These are phyloP conservation scores for Aspergillus affinis DNA, from an alignment of 495 filamentous ascomycete genomes.

Conservation along the genomic window DNA sequence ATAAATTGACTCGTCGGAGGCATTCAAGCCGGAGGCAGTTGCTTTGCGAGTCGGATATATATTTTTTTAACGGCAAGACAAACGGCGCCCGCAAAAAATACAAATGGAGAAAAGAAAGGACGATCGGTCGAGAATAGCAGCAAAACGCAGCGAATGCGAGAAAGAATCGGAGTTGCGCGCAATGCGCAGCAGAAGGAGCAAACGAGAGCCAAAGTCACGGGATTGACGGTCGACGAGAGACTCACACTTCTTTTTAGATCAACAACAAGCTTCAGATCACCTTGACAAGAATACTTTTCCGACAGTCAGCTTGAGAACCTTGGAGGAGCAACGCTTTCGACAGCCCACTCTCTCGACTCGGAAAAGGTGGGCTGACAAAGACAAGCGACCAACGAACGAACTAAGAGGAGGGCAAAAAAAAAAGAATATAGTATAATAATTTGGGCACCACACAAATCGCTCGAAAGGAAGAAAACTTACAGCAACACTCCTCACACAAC, in stretches of 20 bases:
- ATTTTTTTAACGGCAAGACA: not conserved
- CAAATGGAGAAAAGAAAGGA: not conserved
- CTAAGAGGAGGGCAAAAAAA: conserved; percentile 21
- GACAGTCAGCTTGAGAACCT: conserved; percentile 38
- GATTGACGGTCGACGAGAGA: conserved; percentile 9
- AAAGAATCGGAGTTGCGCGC: not conserved
- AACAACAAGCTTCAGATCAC: conserved; percentile 22
- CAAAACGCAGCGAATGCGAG: not conserved
- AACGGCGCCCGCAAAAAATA: not conserved
- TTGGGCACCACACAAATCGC: conserved; percentile 14
- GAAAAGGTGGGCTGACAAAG: conserved; percentile 28
- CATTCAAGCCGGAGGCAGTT: not conserved
- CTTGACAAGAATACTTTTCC: conserved; percentile 22
- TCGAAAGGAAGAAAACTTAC: conserved; percentile 5
- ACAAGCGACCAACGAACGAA: conserved; percentile 8
- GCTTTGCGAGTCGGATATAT: not conserved
- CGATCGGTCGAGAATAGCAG: not conserved
- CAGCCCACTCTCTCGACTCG: conserved; percentile 30
- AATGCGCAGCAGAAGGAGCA: not conserved
- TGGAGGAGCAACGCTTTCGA: conserved; percentile 33
- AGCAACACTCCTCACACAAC: conserved; percentile 27
- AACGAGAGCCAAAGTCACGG: not conserved
- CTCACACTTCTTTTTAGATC: conserved; percentile 31
- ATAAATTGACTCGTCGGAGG: not conserved
- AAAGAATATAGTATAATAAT: conserved; percentile 3